Percentiles rank a stretch among this genome's conserved stretches.
phyloP scores from a whole-genome alignment of 208 protist species.

The Vickermania spadyakhi region DNA sequence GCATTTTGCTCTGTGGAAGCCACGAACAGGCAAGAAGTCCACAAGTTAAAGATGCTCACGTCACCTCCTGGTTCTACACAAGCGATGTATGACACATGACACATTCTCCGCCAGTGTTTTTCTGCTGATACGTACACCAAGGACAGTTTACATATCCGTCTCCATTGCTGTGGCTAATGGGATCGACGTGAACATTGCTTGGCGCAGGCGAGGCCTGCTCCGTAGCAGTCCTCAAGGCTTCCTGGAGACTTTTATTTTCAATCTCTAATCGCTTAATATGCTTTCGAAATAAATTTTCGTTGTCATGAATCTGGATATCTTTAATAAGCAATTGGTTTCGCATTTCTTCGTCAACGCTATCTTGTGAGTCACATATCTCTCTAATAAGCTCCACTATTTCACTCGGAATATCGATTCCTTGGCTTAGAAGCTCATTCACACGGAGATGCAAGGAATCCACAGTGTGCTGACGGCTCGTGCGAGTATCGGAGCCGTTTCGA shows the following conservation, averaged over 20 bases:
- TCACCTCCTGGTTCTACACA: too few relatives aligned
- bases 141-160: too few relatives aligned
- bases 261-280: conserved; percentile 19
- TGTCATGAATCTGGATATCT: conserved; percentile 45
- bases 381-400: conserved; percentile 49
- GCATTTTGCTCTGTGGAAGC: too few relatives aligned
- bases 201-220: too few relatives aligned
- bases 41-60: too few relatives aligned
- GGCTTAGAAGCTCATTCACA: conserved; percentile 30
- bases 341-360: conserved; percentile 38
- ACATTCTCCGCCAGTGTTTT: too few relatives aligned
- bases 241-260: conserved; percentile 27
- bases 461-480: conserved; percentile 16
- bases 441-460: conserved; percentile 39
- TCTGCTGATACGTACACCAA: too few relatives aligned
- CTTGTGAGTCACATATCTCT: conserved; percentile 70
- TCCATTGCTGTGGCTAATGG: too few relatives aligned
- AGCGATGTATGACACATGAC: too few relatives aligned
- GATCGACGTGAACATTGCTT: too few relatives aligned
- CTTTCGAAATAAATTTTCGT: conserved; percentile 16
- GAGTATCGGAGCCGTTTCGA: too few relatives aligned
- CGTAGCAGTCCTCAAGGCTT: conserved; percentile 25
- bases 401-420: conserved; percentile 24
- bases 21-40: too few relatives aligned
- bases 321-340: conserved; percentile 39